Evolutionary conservation across 2,329 filamentous ascomycete species (phyloP).

Genomic region (Fusarium pseudonygamai): DNA sequence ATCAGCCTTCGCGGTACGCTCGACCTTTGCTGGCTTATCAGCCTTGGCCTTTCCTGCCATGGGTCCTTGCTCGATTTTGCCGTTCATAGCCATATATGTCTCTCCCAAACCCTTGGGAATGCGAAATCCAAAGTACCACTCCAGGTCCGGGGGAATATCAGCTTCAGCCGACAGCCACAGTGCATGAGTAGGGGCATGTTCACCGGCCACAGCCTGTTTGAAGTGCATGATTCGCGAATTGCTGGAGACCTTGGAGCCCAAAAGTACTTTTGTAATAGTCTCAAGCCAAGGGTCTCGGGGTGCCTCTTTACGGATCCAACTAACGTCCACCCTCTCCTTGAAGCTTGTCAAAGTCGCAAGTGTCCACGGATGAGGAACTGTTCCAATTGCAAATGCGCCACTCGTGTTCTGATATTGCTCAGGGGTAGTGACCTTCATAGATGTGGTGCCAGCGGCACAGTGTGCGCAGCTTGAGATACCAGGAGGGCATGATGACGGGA

Average conservation of each 20-base stretch:
- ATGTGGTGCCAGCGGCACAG: slow-evolving; percentile 70
- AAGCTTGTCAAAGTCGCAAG: slow-evolving; percentile 73
- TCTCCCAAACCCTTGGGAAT: slow-evolving; percentile 66
- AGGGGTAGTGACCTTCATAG: slow-evolving; percentile 73
- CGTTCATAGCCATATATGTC: slow-evolving; percentile 51
- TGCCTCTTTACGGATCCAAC: slow-evolving; percentile 73
- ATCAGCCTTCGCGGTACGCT: slow-evolving; percentile 11
- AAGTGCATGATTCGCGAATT: slow-evolving; percentile 75
- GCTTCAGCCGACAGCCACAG: slow-evolving; percentile 84
- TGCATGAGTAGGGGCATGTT: slow-evolving; percentile 69
- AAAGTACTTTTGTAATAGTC: slow-evolving; percentile 73
- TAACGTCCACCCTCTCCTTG: slow-evolving; percentile 67
- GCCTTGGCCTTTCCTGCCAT: slow-evolving; percentile 45
- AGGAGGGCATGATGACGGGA: slow-evolving; percentile 83
- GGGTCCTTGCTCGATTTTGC: slow-evolving; percentile 16
- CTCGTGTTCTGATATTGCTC: slow-evolving; percentile 76
- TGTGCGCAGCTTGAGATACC: slow-evolving; percentile 78
- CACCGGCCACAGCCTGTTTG: slow-evolving; percentile 82
- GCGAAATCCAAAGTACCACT: slow-evolving; percentile 90
- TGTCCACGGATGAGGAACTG: slow-evolving; percentile 92
- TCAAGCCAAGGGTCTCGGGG: slow-evolving; percentile 82
- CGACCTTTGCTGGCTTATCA: neutral
- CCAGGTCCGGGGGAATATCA: slow-evolving; percentile 73
- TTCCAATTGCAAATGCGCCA: slow-evolving; percentile 81
- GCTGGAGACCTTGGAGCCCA: slow-evolving; percentile 68